A percentile compares a stretch with the other conserved stretches of the same genome.
Conservation (phyloP, 768 basidiomycete genomes). For the Mycena pura region DNA sequence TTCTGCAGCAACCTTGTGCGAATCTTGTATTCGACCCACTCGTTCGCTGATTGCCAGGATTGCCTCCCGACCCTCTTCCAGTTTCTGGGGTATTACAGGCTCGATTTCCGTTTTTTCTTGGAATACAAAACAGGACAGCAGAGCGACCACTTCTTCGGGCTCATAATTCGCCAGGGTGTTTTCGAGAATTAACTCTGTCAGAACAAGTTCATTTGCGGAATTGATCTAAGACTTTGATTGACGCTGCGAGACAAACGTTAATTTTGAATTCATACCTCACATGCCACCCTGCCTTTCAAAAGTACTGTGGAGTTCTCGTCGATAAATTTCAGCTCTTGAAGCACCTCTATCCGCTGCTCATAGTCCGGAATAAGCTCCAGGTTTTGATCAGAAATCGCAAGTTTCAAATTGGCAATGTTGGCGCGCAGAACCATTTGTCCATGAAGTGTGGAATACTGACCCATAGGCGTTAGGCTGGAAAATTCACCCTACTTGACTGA, state of each 20-base stretch:
- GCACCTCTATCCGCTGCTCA: conserved; percentile 89
- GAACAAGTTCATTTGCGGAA: conserved; percentile 94
- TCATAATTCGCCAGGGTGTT: conserved; percentile 91
- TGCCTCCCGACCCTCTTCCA: conserved; percentile 80
- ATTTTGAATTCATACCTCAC: conserved; percentile 74
- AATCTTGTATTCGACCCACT: conserved; percentile 81
- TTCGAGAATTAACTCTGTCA: conserved; percentile 96
- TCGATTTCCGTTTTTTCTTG: conserved; percentile 97
- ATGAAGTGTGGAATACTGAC: conserved; percentile 80
- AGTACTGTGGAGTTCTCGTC: conserved; percentile 95
- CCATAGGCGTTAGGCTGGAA: conserved; percentile 1
- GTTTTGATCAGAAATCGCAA: conserved; percentile 94
- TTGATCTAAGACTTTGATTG: conserved; percentile 73
- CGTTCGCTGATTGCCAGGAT: conserved; percentile 81
- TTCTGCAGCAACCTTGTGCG: conserved; percentile 77
- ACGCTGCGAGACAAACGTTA: neutral
- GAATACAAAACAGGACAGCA: conserved; percentile 96
- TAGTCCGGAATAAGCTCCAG: conserved; percentile 96
- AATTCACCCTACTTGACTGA: conserved; percentile 22
- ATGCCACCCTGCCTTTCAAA: conserved; percentile 96
- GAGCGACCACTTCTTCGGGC: conserved; percentile 94
- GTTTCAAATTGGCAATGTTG: conserved; percentile 79
- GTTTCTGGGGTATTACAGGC: conserved; percentile 78
- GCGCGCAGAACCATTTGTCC: conserved; percentile 74
- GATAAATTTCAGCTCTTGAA: conserved; percentile 92